phyloP scores from a whole-genome alignment of 2,329 filamentous ascomycete genomes.

The Stagonosporopsis vannaccii region DNA sequence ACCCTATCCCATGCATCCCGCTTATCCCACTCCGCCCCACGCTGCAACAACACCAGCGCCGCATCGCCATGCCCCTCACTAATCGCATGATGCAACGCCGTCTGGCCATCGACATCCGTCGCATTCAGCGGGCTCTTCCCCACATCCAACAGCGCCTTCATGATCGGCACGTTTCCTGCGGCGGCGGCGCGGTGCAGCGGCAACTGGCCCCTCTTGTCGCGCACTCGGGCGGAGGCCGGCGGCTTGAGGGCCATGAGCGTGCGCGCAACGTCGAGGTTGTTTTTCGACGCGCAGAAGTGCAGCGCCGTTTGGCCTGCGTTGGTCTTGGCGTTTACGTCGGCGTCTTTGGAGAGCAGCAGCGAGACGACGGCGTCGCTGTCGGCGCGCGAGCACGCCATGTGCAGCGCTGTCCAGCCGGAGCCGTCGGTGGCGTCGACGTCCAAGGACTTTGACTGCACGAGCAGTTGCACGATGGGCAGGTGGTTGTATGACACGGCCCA shows the following conservation, averaged over 20 bases:
- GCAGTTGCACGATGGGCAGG: slow-evolving; percentile 73
- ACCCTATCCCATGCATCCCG: slow-evolving; percentile 74
- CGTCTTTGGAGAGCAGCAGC: slow-evolving; percentile 71
- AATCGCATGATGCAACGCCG: slow-evolving; percentile 85
- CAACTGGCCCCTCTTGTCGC: slow-evolving; percentile 88
- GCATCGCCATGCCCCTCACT: slow-evolving; percentile 81
- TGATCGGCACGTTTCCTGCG: slow-evolving; percentile 85
- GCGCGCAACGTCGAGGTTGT: slow-evolving; percentile 80
- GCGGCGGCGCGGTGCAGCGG: slow-evolving; percentile 91
- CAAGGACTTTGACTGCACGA: slow-evolving; percentile 75
- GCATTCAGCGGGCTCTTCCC: slow-evolving; percentile 83
- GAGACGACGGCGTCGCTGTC: slow-evolving; percentile 74
- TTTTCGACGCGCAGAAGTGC: slow-evolving; percentile 91
- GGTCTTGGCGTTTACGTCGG: slow-evolving; percentile 75
- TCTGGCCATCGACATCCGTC: slow-evolving; percentile 81
- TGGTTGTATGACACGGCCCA: slow-evolving; percentile 91
- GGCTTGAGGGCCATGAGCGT: slow-evolving; percentile 74
- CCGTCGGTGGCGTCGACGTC: slow-evolving; percentile 85
- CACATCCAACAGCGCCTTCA: slow-evolving; percentile 79
- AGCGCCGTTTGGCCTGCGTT: slow-evolving; percentile 80
- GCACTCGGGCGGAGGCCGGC: slow-evolving; percentile 75
- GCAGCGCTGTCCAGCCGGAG: slow-evolving; percentile 82
- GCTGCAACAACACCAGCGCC: slow-evolving; percentile 81
- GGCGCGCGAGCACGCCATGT: slow-evolving; percentile 80
- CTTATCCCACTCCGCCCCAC: slow-evolving; percentile 82